Base-by-base conservation (phyloP, 495 filamentous ascomycete genomes). In the Chaetomium fimeti region DNA sequence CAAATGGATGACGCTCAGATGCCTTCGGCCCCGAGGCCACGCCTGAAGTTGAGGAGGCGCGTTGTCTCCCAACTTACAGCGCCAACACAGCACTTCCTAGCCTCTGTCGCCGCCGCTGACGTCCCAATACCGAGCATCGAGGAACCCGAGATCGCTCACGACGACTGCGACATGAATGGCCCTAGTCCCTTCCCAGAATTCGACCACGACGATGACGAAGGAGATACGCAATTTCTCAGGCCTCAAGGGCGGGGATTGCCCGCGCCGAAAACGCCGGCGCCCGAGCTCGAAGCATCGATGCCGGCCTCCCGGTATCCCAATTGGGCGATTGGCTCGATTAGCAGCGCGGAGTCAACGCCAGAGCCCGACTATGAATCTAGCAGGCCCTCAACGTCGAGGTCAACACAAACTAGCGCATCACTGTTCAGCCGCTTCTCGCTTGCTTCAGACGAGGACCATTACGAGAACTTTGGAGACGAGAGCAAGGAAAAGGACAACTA, bases 121-220 rank as follows among this genome's bases (percentile, higher is more conserved):
- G 71, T 82, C n/a, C 79, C 82, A 36, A 79, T 84, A 32, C 82
- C 82, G 24, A 83, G 81, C 62, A 83, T 85, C 28, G 82, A 85
- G 68, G 71, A 77, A 62, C 71, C 72, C 15, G 68, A 74, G 29
- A 47, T 70, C 2, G 68, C 66, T 15, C 28, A 69, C 24, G 62
- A 71, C 43, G 79, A 79, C 64, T 71, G 66, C 29, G 74, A 76
- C 36, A 81, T 77, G 74, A 57, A 64, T 42, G 62, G 62, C 9
- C 52, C 57, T 15, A 54, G 68, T 40, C 61, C 70, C 11, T 69
- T 76, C 47, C 69, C 74, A 3, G 62, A 68, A 27, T 62, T 67
- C 32, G 55, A 57, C 15, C 66, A 59, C 15, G 67, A 71, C 15
- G 66, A 71, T 43, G 71, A 74, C 43, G 68, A 76, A 36, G 71